These are phyloP conservation scores for Malus asiatica DNA, from an alignment of 306 rosid genomes.

Conservation along the genomic window DNA sequence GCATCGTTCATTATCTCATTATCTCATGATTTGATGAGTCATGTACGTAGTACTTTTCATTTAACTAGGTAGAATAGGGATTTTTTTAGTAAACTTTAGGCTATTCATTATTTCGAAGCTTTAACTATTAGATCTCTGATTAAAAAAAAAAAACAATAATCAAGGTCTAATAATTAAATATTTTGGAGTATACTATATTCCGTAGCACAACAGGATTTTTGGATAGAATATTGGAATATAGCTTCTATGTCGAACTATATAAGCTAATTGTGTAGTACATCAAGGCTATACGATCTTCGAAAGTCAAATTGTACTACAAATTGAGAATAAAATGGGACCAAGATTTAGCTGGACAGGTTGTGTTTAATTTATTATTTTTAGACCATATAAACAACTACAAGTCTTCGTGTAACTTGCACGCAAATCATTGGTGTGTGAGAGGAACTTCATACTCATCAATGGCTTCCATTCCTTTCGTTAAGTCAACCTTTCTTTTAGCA, in stretches of 20 bases:
- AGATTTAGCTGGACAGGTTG: no score
- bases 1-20: neutral
- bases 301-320: constrained; percentile 34
- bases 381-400: neutral
- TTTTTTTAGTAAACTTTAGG: no score
- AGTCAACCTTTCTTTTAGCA: constrained; percentile 40
- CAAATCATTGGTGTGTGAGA: neutral
- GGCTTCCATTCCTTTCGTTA: constrained; percentile 27
- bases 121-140: neutral
- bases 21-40: neutral
- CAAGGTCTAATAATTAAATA: no score
- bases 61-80: neutral
- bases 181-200: no score
- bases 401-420: neutral
- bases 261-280: constrained; percentile 22
- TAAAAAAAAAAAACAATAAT: no score
- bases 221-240: neutral
- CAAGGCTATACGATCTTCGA: neutral
- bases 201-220: no score
- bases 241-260: neutral
- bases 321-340: neutral
- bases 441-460: constrained; percentile 7
- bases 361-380: neutral
- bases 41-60: neutral
- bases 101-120: no score